phyloP scores from a whole-genome alignment of 2,329 filamentous ascomycete species.

The Alternaria consortialis region DNA sequence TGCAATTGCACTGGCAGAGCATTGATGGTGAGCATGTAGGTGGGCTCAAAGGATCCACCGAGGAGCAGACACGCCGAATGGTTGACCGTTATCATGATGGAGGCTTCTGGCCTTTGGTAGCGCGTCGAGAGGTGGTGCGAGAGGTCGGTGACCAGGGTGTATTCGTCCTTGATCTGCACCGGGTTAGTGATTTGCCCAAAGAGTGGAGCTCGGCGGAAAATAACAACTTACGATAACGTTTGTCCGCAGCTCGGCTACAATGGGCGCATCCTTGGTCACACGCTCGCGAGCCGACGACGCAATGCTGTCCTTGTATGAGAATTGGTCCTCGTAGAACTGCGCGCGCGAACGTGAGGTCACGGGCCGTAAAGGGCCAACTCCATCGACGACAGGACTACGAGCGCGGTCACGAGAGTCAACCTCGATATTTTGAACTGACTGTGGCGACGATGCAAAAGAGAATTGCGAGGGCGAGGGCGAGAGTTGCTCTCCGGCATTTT shows the following conservation, averaged over 20 bases:
- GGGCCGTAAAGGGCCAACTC: conserved; percentile 25
- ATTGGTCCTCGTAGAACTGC: conserved; percentile 51
- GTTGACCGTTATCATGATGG: conserved; percentile 77
- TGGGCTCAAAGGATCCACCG: conserved; percentile 77
- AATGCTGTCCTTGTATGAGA: conserved; percentile 48
- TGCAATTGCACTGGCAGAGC: conserved; percentile 74
- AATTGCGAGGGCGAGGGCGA: conserved; percentile 50
- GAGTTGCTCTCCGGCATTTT: conserved; percentile 37
- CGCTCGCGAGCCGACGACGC: conserved; percentile 52
- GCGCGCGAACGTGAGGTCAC: conserved; percentile 38
- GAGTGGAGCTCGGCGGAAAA: conserved; percentile 19
- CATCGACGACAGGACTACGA: conserved; percentile 33
- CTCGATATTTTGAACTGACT: conserved; percentile 37
- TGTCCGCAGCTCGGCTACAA: conserved; percentile 59
- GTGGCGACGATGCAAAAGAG: conserved; percentile 48
- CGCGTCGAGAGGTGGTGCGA: conserved; percentile 76
- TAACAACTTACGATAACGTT: conserved; percentile 60
- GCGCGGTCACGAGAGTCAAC: conserved; percentile 22
- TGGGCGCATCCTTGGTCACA: conserved; percentile 56
- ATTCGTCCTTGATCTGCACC: conserved; percentile 75
- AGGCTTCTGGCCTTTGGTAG: conserved; percentile 77
- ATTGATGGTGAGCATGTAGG: conserved; percentile 79
- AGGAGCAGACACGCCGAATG: conserved; percentile 80
- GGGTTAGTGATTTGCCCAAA: conserved; percentile 30
- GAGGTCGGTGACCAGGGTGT: conserved; percentile 76